These are phyloP conservation scores for Cladosporium sp. DNA, from an alignment of 2,329 filamentous ascomycete species.

Conservation along the genomic window DNA sequence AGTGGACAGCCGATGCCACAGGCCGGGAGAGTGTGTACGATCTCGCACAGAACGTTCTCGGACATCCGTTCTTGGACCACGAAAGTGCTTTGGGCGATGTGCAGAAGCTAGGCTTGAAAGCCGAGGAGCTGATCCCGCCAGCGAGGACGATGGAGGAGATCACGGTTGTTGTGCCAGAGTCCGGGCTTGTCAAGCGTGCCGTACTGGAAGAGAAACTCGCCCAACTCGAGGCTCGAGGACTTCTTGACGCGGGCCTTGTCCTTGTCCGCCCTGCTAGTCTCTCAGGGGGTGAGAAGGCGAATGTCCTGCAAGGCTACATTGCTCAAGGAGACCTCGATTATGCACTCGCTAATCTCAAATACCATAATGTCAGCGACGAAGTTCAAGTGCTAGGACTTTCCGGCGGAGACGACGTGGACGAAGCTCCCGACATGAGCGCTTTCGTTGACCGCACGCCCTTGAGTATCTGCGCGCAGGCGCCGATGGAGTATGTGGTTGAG, in stretches of 20 bases:
- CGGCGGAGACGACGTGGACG: conserved; percentile 32
- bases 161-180: conserved; percentile 44
- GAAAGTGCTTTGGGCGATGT: conserved; percentile 46
- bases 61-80: conserved; percentile 55
- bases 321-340: not conserved
- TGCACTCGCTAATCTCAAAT: not conserved
- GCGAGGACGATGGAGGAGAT: conserved; percentile 54
- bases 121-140: conserved; percentile 50
- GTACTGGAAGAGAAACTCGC: not conserved
- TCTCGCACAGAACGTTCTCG: conserved; percentile 55
- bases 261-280: not conserved
- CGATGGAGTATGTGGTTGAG: conserved; percentile 57
- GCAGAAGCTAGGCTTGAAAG: conserved; percentile 35
- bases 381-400: conserved; percentile 34
- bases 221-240: not conserved
- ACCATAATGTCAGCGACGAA: not conserved
- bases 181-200: conserved; percentile 42
- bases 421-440: conserved; percentile 41
- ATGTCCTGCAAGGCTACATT: not conserved
- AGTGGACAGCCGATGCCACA: conserved; percentile 56
- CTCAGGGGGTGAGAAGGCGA: not conserved
- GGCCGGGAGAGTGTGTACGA: conserved; percentile 55
- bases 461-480: conserved; percentile 47
- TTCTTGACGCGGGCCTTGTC: not conserved
- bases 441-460: conserved; percentile 55